A percentile compares a stretch with the other conserved stretches of the same genome.
Conservation (phyloP, 2,329 filamentous ascomycete genomes). For the Penicillium sp. region DNA sequence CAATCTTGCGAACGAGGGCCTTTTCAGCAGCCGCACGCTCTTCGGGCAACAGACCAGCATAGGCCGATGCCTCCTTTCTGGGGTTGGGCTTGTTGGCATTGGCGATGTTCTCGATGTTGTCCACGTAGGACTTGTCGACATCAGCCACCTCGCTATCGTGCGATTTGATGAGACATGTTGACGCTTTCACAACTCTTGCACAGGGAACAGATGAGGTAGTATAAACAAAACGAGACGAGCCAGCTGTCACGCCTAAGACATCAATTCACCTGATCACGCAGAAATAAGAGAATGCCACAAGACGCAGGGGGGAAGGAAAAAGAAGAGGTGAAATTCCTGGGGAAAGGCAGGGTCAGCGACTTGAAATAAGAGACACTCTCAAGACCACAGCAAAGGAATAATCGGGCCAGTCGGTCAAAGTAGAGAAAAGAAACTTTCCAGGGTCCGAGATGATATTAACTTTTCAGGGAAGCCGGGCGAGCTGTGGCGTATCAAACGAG, state of each 20-base stretch:
- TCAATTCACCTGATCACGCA: neutral
- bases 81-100: conserved; percentile 36
- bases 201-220: neutral
- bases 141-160: conserved; percentile 24
- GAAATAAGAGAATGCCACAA: conserved; percentile 14
- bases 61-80: conserved; percentile 39
- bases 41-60: conserved; percentile 55
- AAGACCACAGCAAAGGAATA: neutral
- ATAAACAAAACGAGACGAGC: neutral
- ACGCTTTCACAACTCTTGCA: conserved; percentile 33
- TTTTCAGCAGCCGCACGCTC: conserved; percentile 62
- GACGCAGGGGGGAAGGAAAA: conserved; percentile 13
- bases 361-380: neutral
- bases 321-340: neutral
- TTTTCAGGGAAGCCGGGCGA: conserved; percentile 6
- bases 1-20: conserved; percentile 72
- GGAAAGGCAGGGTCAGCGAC: neutral
- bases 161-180: conserved; percentile 20
- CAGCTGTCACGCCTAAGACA: conserved; percentile 3
- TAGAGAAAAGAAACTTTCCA: conserved; percentile 4
- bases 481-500: conserved; percentile 13
- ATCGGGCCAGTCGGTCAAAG: neutral
- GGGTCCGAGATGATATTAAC: neutral
- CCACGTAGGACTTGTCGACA: conserved; percentile 31
- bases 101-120: conserved; percentile 36